These are phyloP conservation scores for Aspergillus fijiensis DNA, from an alignment of 2,329 filamentous ascomycete genomes.

Conservation along the genomic window DNA sequence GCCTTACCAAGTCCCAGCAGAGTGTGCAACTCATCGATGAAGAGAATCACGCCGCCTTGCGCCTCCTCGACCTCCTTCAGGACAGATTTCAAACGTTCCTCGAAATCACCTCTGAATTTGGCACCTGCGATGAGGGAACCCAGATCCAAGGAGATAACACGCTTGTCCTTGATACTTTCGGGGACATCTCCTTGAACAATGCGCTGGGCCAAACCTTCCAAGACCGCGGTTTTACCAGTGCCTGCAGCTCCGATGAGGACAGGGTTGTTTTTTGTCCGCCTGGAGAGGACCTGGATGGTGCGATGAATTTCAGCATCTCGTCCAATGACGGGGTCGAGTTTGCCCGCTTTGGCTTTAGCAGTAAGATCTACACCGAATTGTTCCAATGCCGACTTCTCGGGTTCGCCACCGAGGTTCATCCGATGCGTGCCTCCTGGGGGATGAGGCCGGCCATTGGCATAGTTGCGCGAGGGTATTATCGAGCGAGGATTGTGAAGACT, in stretches of 20 bases:
- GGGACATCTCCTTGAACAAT: conserved; percentile 93
- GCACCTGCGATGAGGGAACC: conserved; percentile 92
- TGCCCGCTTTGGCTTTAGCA: conserved; percentile 77
- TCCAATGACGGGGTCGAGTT: conserved; percentile 93
- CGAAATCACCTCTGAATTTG: conserved; percentile 94
- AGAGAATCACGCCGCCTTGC: conserved; percentile 85
- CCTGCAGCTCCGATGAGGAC: conserved; percentile 90
- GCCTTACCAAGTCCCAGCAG: conserved; percentile 90
- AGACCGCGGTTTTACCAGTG: conserved; percentile 89
- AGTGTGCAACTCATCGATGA: conserved; percentile 92
- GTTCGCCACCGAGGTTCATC: conserved; percentile 79
- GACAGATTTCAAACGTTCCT: conserved; percentile 88
- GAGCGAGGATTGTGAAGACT: conserved; percentile 13
- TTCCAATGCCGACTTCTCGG: conserved; percentile 82
- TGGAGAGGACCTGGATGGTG: conserved; percentile 88
- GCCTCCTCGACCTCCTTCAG: conserved; percentile 88
- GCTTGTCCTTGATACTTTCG: conserved; percentile 92
- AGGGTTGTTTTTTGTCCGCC: conserved; percentile 93
- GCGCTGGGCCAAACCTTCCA: conserved; percentile 84
- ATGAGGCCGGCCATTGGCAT: conserved; percentile 68
- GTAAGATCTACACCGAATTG: conserved; percentile 91
- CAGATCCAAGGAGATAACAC: conserved; percentile 81
- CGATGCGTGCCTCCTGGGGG: conserved; percentile 89
- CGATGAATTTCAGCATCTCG: conserved; percentile 88
- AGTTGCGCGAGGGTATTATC: conserved; percentile 31